Evolutionary conservation across 139 green algal species (phyloP).

Genomic region (Tetraselmis striata): DNA sequence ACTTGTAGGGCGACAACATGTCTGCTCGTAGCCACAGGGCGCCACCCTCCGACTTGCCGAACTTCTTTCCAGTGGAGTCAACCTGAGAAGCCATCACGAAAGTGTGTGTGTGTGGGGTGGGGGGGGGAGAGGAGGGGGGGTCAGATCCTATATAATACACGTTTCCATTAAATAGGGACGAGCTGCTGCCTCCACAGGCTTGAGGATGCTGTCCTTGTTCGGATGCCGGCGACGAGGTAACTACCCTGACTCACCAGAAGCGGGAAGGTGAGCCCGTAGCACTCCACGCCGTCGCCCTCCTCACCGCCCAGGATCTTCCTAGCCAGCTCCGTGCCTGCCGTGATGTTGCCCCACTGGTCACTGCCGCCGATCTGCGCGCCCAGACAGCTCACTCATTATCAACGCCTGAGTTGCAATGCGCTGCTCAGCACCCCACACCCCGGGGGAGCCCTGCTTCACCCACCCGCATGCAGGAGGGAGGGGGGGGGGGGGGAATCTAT

Average conservation of each 20-base stretch:
- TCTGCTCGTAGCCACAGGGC: conserved; percentile 85
- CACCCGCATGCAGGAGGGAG: too few species aligned
- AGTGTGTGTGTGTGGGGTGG: not conserved
- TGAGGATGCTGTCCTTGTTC: too few species aligned
- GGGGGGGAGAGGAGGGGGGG: not conserved
- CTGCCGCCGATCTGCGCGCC: conserved; percentile 78
- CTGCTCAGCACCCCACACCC: not conserved
- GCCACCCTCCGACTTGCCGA: conserved; percentile 90
- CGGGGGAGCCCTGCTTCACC: too few species aligned
- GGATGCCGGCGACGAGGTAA: too few species aligned
- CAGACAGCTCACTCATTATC: too few species aligned
- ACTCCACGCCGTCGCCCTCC: not conserved
- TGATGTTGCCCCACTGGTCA: conserved; percentile 99
- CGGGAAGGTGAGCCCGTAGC: conserved; percentile 22
- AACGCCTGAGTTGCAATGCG: too few species aligned
- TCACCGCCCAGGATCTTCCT: conserved; percentile 47
- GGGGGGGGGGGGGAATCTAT: too few species aligned
- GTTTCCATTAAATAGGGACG: too few species aligned
- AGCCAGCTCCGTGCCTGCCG: conserved; percentile 80
- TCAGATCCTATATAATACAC: too few species aligned
- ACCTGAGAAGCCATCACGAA: conserved; percentile 30
- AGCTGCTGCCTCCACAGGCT: too few species aligned
- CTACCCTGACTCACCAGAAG: conserved; percentile 14
- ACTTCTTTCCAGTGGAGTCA: conserved; percentile 88
- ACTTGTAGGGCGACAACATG: conserved; percentile 93